These are phyloP conservation scores for Coniochaeta prunicola DNA, from an alignment of 2,329 filamentous ascomycete genomes.

Conservation along the genomic window DNA sequence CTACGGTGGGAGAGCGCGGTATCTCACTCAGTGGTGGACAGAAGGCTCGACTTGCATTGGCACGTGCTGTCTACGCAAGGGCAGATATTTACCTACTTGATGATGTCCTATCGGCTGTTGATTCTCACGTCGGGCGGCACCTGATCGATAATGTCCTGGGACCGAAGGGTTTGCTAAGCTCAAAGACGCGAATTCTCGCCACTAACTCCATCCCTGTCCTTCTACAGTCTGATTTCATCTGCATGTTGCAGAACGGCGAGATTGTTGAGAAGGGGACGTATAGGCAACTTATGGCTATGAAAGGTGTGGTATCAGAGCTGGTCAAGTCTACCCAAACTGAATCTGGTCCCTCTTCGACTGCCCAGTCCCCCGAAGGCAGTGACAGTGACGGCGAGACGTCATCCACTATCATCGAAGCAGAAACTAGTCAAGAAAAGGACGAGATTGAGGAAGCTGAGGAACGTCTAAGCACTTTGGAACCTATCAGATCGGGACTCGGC, in stretches of 20 bases:
- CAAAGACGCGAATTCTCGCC: slow-evolving; percentile 86
- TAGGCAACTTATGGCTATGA: slow-evolving; percentile 85
- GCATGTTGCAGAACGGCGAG: slow-evolving; percentile 72
- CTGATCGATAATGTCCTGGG: slow-evolving; percentile 93
- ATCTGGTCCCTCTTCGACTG: slow-evolving; percentile 30
- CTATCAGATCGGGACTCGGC: slow-evolving; percentile 53
- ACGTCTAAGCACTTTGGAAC: slow-evolving; percentile 64
- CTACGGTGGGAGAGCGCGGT: slow-evolving; percentile 90
- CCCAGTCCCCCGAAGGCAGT: slow-evolving; percentile 25
- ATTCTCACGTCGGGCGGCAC: slow-evolving; percentile 92
- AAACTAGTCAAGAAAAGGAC: slow-evolving; percentile 48
- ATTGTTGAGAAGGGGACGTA: slow-evolving; percentile 87
- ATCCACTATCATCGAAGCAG: slow-evolving; percentile 48
- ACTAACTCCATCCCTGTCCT: slow-evolving; percentile 94
- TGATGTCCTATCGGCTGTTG: slow-evolving; percentile 92
- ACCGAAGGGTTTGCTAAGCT: slow-evolving; percentile 68
- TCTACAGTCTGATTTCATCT: slow-evolving; percentile 82
- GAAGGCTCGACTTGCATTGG: slow-evolving; percentile 87
- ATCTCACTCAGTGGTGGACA: slow-evolving; percentile 95
- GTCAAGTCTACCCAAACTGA: slow-evolving; percentile 65
- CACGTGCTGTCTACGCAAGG: slow-evolving; percentile 89
- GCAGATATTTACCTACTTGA: slow-evolving; percentile 96
- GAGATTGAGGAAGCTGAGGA: slow-evolving; percentile 75
- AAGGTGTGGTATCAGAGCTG: slow-evolving; percentile 79
- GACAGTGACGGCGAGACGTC: slow-evolving; percentile 37